These are phyloP conservation scores for Boletus fagicola DNA, from an alignment of 768 basidiomycete genomes.

Conservation along the genomic window DNA sequence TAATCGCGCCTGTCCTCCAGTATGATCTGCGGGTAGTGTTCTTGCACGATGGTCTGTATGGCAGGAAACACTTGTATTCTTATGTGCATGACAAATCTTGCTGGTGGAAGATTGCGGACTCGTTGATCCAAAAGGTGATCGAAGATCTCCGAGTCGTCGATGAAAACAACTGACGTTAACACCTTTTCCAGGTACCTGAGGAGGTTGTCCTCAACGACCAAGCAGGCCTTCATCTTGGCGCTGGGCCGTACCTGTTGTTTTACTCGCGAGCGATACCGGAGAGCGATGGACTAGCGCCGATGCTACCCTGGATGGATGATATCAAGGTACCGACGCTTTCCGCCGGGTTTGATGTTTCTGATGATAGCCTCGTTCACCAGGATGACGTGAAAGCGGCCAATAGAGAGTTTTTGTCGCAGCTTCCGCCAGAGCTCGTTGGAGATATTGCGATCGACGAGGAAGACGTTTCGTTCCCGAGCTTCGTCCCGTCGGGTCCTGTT, in stretches of 20 bases:
- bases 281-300: constrained; percentile 6
- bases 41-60: constrained; percentile 74
- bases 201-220: constrained; percentile 66
- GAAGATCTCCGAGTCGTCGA: not conserved
- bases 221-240: constrained; percentile 68
- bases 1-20: constrained; percentile 35
- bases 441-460: constrained; percentile 23
- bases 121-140: constrained; percentile 59
- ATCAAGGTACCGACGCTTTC: constrained; percentile 23
- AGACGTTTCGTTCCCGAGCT: not conserved
- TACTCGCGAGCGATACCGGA: constrained; percentile 47
- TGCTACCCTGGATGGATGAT: constrained; percentile 31
- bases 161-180: not conserved
- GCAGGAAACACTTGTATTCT: constrained; percentile 74
- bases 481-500: not conserved
- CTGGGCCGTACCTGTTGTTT: constrained; percentile 77
- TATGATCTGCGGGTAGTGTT: constrained; percentile 81
- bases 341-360: not conserved
- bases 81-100: constrained; percentile 61
- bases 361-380: constrained; percentile 6
- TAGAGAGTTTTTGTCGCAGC: constrained; percentile 34
- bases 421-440: constrained; percentile 32
- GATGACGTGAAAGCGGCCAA: constrained; percentile 39
- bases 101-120: constrained; percentile 85
- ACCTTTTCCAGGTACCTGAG: constrained; percentile 57